Base-by-base conservation (phyloP, 1,284 basidiomycete genomes). In the Exobasidium rhododendri region DNA sequence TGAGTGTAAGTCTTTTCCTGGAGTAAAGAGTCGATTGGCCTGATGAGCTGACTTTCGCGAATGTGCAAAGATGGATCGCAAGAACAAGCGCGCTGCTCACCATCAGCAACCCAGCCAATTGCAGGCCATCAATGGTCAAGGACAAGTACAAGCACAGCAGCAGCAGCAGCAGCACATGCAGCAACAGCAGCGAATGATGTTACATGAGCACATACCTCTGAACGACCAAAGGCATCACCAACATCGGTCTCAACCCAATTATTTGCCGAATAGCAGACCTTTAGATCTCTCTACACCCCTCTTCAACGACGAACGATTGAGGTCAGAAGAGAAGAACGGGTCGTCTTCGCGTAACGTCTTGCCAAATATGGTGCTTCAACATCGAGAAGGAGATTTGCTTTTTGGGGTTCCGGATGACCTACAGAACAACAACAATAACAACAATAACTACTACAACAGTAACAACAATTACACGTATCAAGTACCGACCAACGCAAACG, bases 61-160 rank as follows among this genome's bases (percentile, higher is more conserved):
- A n/a, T n/a, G n/a, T n/a, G n/a, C n/a, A 10, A 20, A 47, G 46
- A 96, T 97, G 91, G 94, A 98, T 80, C 84, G 94, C 69, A 94
- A 96, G 84, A 97, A 98, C 83, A 97, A 97, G 85, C 92, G 94
- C 76, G 90, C 91, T 10, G 92, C 92, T 0, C 94, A 97, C 76
- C 83, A 77, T n/a, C 70, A 69, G 14, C 68, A 61, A 56, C 62
- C 53, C 28, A 35, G 20, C 3, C 53, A 20, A 28, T 10, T 10
- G 7, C 5, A 13, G 5, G 24, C 20, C 26, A 13, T 26, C 13
- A 50, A 50, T 26, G 47, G 70, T 11, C 72, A 74, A 0, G 55
- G 69, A 22, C 67, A 69, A 20, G 62, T 20, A 20, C 57, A 58
- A 13, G 32, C 45, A 5, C 47, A 59, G 29, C 61, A 49, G 45